phyloP scores from a whole-genome alignment of 1,139 yeast species.

The Scheffersomyces parashehatae region DNA sequence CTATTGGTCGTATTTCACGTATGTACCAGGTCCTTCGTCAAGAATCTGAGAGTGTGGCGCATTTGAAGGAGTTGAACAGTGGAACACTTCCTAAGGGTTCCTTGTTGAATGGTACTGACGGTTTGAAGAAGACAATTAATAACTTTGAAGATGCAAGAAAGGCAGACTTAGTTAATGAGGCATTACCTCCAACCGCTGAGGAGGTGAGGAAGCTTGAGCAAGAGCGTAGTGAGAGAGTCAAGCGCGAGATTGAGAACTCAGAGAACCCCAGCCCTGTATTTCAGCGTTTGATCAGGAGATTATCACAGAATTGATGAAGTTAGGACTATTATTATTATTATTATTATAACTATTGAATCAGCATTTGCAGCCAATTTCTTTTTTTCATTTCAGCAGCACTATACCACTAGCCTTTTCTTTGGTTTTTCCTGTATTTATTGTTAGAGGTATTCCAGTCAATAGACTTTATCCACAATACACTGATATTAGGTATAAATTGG shows the following conservation, averaged over 20 bases:
- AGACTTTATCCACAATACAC: too few species aligned
- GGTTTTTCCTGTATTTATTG: too few species aligned
- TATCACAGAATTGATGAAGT: slow-evolving; percentile 26
- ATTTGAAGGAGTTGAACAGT: slow-evolving; percentile 69
- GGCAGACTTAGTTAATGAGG: slow-evolving; percentile 84
- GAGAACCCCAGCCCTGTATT: slow-evolving; percentile 38
- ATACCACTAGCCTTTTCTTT: too few species aligned
- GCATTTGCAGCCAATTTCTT: too few species aligned
- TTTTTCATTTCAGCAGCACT: too few species aligned
- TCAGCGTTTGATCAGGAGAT: slow-evolving; percentile 42
- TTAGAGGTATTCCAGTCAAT: too few species aligned
- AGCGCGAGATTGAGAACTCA: slow-evolving; percentile 41
- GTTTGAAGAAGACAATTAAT: slow-evolving; percentile 66
- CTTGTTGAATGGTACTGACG: slow-evolving; percentile 78
- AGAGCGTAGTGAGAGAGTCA: slow-evolving; percentile 41
- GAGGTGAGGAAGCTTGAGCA: slow-evolving; percentile 51
- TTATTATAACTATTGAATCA: too few species aligned
- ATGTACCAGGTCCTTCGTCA: slow-evolving; percentile 90
- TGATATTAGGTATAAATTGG: too few species aligned
- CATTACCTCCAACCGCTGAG: slow-evolving; percentile 79
- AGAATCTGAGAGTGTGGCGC: slow-evolving; percentile 86
- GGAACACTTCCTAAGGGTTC: slow-evolving; percentile 82
- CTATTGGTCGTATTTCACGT: slow-evolving; percentile 91
- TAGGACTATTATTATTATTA: too few species aligned
- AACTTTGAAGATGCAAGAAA: slow-evolving; percentile 82